Evolutionary conservation across 2,329 filamentous ascomycete genomes (phyloP).

Genomic region (Ophiocordyceps unilateralis): DNA sequence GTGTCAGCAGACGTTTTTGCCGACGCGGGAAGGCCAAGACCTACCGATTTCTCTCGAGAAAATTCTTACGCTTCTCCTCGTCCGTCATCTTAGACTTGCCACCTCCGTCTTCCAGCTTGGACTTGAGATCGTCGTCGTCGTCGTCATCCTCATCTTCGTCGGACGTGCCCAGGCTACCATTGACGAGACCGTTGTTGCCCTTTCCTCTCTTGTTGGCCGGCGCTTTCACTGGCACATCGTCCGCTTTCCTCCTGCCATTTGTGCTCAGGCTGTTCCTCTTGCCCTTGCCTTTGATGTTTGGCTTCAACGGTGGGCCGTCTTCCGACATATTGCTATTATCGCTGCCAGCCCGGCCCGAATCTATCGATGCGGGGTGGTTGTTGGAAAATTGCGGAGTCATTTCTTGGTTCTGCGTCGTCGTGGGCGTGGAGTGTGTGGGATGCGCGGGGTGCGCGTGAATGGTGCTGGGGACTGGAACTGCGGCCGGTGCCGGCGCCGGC

Average conservation of each 20-base stretch:
- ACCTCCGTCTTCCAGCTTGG: background rate
- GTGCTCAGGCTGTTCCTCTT: conserved; percentile 43
- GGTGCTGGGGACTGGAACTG: background rate
- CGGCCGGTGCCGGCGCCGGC: background rate
- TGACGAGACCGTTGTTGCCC: conserved; percentile 8
- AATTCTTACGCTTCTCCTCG: conserved; percentile 96
- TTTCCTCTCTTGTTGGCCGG: conserved; percentile 56
- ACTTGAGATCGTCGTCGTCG: background rate
- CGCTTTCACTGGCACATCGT: conserved; percentile 44
- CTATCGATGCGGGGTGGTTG: conserved; percentile 27
- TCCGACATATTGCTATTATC: conserved; percentile 60
- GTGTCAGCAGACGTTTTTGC: conserved; percentile 5
- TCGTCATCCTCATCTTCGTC: conserved; percentile 29
- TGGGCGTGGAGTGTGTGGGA: conserved; percentile 17
- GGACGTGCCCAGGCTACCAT: conserved; percentile 23
- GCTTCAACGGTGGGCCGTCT: conserved; percentile 50
- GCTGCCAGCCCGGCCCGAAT: conserved; percentile 38
- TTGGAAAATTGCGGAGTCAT: conserved; percentile 33
- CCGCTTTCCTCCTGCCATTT: conserved; percentile 65
- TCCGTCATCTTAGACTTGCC: conserved; percentile 77
- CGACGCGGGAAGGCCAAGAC: conserved; percentile 10
- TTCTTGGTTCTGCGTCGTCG: conserved; percentile 17
- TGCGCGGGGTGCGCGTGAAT: no score
- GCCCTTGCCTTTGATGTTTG: conserved; percentile 46
- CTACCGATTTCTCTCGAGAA: conserved; percentile 88